These are phyloP conservation scores for Phycomyces blakesleeanus DNA, from an alignment of 192 early-diverging fungal genomes.

Conservation along the genomic window DNA sequence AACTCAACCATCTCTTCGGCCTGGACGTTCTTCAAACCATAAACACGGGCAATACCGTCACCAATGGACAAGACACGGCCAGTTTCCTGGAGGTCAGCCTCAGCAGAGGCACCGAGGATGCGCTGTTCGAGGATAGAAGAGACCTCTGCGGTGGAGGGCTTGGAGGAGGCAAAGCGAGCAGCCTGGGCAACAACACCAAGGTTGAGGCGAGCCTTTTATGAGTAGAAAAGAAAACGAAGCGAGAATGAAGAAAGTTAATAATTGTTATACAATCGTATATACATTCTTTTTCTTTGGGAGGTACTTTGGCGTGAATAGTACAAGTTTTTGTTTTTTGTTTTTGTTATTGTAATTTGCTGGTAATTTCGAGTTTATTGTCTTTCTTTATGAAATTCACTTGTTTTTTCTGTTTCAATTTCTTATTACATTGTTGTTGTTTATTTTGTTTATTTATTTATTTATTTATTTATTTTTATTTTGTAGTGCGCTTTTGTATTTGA, in stretches of 20 bases:
- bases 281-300: too few relatives aligned
- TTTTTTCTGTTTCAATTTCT: conserved; percentile 1
- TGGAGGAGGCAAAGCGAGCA: conserved; percentile 53
- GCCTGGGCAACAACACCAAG: conserved; percentile 50
- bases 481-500: too few relatives aligned
- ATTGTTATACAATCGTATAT: too few relatives aligned
- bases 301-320: too few relatives aligned
- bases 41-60: conserved; percentile 99
- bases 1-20: conserved; percentile 99
- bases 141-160: conserved; percentile 86
- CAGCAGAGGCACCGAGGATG: conserved; percentile 81
- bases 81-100: conserved; percentile 93
- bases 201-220: conserved; percentile 47
- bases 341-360: conserved; percentile 1
- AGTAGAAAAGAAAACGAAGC: too few relatives aligned
- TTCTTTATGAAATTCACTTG: too few relatives aligned
- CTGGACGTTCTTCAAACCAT: conserved; percentile 96
- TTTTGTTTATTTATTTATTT: neutral
- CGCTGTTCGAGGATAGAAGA: conserved; percentile 97
- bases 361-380: neutral
- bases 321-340: too few relatives aligned
- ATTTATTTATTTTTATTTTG: too few relatives aligned
- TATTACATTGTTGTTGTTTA: neutral
- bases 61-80: conserved; percentile 99
- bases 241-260: too few relatives aligned